Evolutionary conservation across 164 flowering plant genomes (phyloP).

Genomic region (Piper betle): DNA sequence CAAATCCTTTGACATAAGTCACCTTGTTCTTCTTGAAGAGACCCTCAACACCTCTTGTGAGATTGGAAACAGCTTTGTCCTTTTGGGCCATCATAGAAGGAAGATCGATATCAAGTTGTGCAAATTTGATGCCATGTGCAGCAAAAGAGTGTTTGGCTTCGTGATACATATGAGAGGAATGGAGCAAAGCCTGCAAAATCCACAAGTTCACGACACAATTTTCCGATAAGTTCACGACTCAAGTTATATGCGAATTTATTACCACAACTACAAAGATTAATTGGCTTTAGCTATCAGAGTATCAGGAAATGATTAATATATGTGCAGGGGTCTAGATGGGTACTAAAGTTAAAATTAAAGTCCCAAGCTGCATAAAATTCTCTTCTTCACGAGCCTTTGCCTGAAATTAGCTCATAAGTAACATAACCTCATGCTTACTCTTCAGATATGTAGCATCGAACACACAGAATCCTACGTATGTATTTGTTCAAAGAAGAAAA

Average conservation of each 20-base stretch:
- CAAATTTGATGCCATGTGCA: constrained; percentile 56
- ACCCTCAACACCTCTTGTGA: constrained; percentile 70
- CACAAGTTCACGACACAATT: background rate
- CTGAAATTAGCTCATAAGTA: no score
- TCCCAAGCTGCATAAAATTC: no score
- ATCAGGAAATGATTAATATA: no score
- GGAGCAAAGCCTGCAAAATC: constrained; percentile 61
- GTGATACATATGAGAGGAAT: constrained; percentile 81
- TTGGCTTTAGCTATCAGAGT: no score
- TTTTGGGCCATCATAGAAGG: constrained; percentile 80
- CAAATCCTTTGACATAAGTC: constrained; percentile 65
- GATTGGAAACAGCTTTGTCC: constrained; percentile 60
- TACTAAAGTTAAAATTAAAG: no score
- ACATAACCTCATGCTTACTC: no score
- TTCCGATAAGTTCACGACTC: background rate
- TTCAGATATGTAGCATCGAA: no score
- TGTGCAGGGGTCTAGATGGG: no score
- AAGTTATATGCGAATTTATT: background rate
- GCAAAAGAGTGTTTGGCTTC: constrained; percentile 66
- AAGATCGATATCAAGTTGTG: constrained; percentile 61
- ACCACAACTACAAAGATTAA: no score
- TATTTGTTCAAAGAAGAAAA: no score
- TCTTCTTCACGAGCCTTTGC: no score
- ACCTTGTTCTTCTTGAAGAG: constrained; percentile 84
- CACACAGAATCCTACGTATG: no score